Evolutionary conservation across 139 green algal species (phyloP).

Genomic region (Deuterostichococcus epilithicus): DNA sequence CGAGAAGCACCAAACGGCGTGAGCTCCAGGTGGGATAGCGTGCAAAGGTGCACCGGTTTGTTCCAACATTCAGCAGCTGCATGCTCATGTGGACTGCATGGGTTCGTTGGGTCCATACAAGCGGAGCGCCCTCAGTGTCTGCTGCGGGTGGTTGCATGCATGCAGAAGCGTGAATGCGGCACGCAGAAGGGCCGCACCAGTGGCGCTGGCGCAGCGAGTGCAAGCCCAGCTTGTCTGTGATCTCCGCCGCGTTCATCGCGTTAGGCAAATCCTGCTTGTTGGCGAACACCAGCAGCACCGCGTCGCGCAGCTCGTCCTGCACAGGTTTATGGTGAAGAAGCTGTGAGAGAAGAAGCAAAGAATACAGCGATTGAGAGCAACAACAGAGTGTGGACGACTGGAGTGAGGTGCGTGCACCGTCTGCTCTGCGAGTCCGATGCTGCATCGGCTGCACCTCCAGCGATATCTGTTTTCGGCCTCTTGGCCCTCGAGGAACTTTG

Average conservation of each 20-base stretch:
- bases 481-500: no score
- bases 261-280: conserved; percentile 99
- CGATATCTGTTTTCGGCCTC: no score
- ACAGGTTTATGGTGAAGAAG: conserved; percentile 1
- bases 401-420: no score
- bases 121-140: neutral
- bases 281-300: conserved; percentile 96
- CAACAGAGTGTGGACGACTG: no score
- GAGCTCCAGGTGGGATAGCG: neutral
- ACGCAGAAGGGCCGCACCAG: conserved; percentile 58
- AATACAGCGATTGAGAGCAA: no score
- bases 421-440: no score
- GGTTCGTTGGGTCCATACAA: neutral
- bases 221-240: conserved; percentile 98
- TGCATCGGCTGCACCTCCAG: no score
- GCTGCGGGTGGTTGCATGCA: neutral
- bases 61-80: neutral
- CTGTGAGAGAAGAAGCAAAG: neutral
- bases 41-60: neutral
- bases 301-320: conserved; percentile 95
- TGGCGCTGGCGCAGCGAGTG: conserved; percentile 92
- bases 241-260: conserved; percentile 98
- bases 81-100: no score
- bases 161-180: neutral
- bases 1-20: neutral